A percentile compares a stretch with the other conserved stretches of the same genome.
Conservation (phyloP, 495 filamentous ascomycete genomes). For the Ramalina intermedia region DNA sequence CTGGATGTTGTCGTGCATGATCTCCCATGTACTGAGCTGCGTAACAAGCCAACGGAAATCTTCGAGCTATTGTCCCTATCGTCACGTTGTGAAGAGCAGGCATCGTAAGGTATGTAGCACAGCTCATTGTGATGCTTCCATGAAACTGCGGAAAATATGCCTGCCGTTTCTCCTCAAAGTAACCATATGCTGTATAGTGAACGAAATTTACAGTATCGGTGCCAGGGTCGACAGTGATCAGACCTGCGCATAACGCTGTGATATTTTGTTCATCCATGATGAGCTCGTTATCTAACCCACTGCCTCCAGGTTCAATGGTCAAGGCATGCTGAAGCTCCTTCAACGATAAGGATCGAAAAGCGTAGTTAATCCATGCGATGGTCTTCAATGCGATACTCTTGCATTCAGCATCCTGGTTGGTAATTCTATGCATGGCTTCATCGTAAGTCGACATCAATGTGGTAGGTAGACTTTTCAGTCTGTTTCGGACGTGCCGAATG, state of each 20-base stretch:
- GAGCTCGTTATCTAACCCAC: constrained; percentile 24
- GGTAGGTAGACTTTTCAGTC: constrained; percentile 4
- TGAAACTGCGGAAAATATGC: constrained; percentile 5
- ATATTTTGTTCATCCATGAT: constrained; percentile 24
- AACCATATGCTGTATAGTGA: constrained; percentile 20
- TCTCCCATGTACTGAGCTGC: background rate
- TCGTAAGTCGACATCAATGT: constrained; percentile 10
- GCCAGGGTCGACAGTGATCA: constrained; percentile 18
- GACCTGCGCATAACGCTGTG: constrained; percentile 19
- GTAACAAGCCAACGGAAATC: background rate
- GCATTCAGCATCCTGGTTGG: constrained; percentile 6
- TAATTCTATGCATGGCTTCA: constrained; percentile 16
- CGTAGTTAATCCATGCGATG: constrained; percentile 11
- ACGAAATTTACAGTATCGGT: constrained; percentile 18
- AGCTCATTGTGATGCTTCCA: constrained; percentile 7
- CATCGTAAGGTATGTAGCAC: constrained; percentile 12
- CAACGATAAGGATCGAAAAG: constrained; percentile 4
- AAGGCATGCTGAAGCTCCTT: constrained; percentile 23
- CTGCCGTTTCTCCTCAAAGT: constrained; percentile 10
- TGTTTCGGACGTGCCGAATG: background rate
- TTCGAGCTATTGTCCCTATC: background rate
- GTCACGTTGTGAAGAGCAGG: background rate
- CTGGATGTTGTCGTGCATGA: background rate
- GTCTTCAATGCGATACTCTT: background rate
- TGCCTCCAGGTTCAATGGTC: constrained; percentile 17